Evolutionary conservation across 352 stramenopile species (phyloP).

Genomic region (Pythium guiyangense): DNA sequence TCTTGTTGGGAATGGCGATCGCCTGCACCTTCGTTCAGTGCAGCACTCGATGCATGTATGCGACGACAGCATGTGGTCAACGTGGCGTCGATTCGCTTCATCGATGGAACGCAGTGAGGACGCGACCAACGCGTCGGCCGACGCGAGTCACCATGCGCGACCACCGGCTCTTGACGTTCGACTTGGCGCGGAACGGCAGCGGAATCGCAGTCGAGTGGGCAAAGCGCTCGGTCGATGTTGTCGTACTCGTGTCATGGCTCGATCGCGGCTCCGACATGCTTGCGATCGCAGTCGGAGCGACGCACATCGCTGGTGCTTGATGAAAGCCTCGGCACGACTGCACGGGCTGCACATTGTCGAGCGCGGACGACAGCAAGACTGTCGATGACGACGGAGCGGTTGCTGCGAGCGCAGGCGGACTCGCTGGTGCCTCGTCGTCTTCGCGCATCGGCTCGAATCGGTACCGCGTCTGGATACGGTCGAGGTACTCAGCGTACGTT

Average conservation of each 20-base stretch:
- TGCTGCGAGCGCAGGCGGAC: too few relatives aligned
- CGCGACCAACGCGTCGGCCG: background rate
- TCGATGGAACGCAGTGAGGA: slow-evolving; percentile 2
- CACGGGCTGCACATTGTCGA: too few relatives aligned
- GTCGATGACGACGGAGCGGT: too few relatives aligned
- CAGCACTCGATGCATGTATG: background rate
- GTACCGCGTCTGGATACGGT: too few relatives aligned
- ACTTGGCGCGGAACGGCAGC: slow-evolving; percentile 4
- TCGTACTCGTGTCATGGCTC: background rate
- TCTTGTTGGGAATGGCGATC: too few relatives aligned
- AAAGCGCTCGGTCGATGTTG: background rate
- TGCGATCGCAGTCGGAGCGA: background rate
- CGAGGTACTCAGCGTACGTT: too few relatives aligned
- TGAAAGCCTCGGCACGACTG: too few relatives aligned
- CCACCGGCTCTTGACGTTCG: slow-evolving; percentile 13
- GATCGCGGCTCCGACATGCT: slow-evolving; percentile 3
- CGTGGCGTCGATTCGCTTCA: background rate
- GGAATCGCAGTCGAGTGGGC: slow-evolving; percentile 5
- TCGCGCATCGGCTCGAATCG: too few relatives aligned
- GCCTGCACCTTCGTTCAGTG: too few relatives aligned
- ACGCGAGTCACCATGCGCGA: slow-evolving; percentile 4
- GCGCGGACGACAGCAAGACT: too few relatives aligned
- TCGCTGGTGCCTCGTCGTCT: too few relatives aligned
- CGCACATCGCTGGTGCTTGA: too few relatives aligned
- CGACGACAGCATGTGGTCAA: background rate